Evolutionary conservation across 495 filamentous ascomycete genomes (phyloP).

Genomic region (Chaetomium tenue): DNA sequence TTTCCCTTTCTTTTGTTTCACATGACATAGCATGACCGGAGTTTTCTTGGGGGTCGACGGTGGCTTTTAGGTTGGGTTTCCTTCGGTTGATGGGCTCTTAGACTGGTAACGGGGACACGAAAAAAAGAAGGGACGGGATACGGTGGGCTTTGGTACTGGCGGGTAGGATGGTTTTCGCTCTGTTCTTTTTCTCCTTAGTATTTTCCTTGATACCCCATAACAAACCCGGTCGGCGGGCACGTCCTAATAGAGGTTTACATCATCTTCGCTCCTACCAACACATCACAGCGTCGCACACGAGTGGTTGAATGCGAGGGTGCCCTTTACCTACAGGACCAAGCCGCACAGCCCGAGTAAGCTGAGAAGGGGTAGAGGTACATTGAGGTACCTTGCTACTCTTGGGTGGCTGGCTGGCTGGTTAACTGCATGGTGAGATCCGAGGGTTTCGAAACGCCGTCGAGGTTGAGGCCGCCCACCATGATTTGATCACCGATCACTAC

Average conservation of each 20-base stretch:
- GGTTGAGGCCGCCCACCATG: not conserved
- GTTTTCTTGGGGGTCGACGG: not conserved
- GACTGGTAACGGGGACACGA: not conserved
- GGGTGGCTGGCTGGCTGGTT: not conserved
- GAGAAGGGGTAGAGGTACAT: too few species aligned
- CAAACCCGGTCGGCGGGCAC: not conserved
- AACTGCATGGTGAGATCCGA: not conserved
- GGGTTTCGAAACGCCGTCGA: not conserved
- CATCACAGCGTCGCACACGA: not conserved
- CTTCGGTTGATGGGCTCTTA: not conserved
- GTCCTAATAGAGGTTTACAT: conserved; percentile 9
- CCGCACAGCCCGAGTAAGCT: not conserved
- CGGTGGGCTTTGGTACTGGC: not conserved
- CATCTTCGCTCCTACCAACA: not conserved
- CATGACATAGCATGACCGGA: conserved; percentile 1
- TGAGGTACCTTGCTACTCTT: not conserved
- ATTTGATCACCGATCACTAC: too few species aligned
- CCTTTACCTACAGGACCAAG: not conserved
- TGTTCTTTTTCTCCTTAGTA: conserved; percentile 9
- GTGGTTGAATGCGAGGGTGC: not conserved
- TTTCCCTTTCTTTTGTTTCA: not conserved
- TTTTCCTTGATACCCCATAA: conserved; percentile 15
- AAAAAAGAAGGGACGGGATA: not conserved
- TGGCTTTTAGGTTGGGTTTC: not conserved
- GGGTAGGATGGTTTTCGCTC: not conserved